Conservation (phyloP, 768 basidiomycete genomes). For the Lyophyllum atratum region DNA sequence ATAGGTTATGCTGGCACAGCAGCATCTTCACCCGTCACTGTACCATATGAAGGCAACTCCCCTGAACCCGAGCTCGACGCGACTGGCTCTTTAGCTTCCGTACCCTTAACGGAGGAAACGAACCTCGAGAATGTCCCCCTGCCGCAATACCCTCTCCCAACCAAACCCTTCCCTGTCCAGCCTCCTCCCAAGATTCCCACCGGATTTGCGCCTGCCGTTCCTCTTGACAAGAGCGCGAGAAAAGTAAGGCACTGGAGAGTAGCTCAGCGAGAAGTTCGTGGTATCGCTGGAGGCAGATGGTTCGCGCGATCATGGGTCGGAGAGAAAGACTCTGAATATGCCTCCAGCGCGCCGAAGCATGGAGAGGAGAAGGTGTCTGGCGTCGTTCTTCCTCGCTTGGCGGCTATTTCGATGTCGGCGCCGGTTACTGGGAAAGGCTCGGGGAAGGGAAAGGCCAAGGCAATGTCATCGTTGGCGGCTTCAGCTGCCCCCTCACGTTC, state of each 20-base stretch:
- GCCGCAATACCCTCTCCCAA: slow-evolving; percentile 76
- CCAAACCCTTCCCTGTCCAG: slow-evolving; percentile 84
- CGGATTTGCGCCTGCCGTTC: slow-evolving; percentile 66
- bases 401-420: slow-evolving; percentile 46
- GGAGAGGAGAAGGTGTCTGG: slow-evolving; percentile 32
- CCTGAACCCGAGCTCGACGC: slow-evolving; percentile 48
- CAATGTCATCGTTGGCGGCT: slow-evolving; percentile 40
- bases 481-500: slow-evolving; percentile 60
- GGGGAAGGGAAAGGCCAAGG: slow-evolving; percentile 45
- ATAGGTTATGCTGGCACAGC: slow-evolving; percentile 68
- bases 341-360: slow-evolving; percentile 29
- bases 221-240: slow-evolving; percentile 64
- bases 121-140: slow-evolving; percentile 62
- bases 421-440: slow-evolving; percentile 41
- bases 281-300: slow-evolving; percentile 85
- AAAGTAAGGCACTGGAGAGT: slow-evolving; percentile 73
- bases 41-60: slow-evolving; percentile 45
- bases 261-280: slow-evolving; percentile 76
- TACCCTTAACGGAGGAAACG: slow-evolving; percentile 40
- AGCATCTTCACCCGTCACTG: slow-evolving; percentile 69
- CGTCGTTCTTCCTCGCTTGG: slow-evolving; percentile 38
- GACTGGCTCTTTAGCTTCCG: slow-evolving; percentile 29
- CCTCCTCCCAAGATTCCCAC: slow-evolving; percentile 74
- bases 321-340: slow-evolving; percentile 73
- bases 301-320: slow-evolving; percentile 83